These are phyloP conservation scores for Clonostachys sp. DNA, from an alignment of 2,329 filamentous ascomycete genomes.

Conservation along the genomic window DNA sequence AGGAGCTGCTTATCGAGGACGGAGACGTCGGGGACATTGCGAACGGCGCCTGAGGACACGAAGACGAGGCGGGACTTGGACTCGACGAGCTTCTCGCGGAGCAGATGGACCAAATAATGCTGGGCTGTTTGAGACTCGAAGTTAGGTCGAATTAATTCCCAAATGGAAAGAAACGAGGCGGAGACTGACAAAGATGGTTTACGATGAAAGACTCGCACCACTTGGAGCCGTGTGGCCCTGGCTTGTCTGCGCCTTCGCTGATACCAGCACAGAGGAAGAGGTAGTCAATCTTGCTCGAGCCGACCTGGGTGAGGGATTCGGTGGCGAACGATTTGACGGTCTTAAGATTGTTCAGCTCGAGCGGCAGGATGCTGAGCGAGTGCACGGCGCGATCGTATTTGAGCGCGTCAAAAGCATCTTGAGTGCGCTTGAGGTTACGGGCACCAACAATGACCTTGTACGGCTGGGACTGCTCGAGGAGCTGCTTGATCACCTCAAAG, in stretches of 20 bases:
- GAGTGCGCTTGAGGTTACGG: constrained; percentile 33
- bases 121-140: constrained; percentile 31
- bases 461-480: constrained; percentile 36
- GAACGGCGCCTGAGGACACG: constrained; percentile 44
- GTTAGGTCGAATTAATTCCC: neutral
- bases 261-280: constrained; percentile 44
- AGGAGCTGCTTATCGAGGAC: constrained; percentile 30
- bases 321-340: constrained; percentile 40
- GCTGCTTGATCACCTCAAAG: constrained; percentile 47
- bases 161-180: neutral
- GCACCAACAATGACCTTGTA: constrained; percentile 46
- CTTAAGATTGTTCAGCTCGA: constrained; percentile 40
- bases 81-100: constrained; percentile 39
- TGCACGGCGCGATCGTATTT: constrained; percentile 32
- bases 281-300: constrained; percentile 36
- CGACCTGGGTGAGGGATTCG: constrained; percentile 33
- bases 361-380: constrained; percentile 36
- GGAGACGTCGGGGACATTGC: constrained; percentile 28
- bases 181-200: constrained; percentile 42
- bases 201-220: constrained; percentile 47
- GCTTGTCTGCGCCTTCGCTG: constrained; percentile 23
- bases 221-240: constrained; percentile 32
- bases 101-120: constrained; percentile 45
- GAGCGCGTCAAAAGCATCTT: constrained; percentile 34
- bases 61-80: constrained; percentile 42